Base-by-base conservation (phyloP, 208 protist genomes). In the Zelonia costaricensis region DNA sequence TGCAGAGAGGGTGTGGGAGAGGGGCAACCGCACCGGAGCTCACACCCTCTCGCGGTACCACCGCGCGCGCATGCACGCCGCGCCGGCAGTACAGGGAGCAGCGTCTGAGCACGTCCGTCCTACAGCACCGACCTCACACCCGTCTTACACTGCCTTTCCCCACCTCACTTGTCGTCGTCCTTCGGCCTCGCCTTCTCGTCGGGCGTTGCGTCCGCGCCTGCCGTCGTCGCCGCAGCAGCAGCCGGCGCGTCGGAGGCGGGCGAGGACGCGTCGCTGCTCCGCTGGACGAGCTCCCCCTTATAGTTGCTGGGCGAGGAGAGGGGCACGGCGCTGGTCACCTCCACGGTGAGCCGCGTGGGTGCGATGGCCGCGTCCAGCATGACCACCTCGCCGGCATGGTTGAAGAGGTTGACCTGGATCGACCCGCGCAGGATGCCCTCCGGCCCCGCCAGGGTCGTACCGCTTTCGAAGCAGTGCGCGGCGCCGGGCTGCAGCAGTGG, bases 321-420 rank as follows among this genome's bases (percentile, higher is more conserved):
- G 18, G 44, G 51, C 3, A 40, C 16, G 16, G 55, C 69, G 42
- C 39, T 66, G 5, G 66, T 69, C 56, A 69, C 62, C 69, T 62
- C 54, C 20, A 72, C 61, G 31, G 73, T 68, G 16, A 95, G 63
- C 20, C 80, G 71, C 28, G 84, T 92, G 5, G 90, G 90, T 28
- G 78, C 70, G 25, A 96, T 79, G 0, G 72, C 71, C 1, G 90
- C 74, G 46, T 96, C 90, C 3, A 96, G 72, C 52, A 69, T 74
- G 22, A 82, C 72, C 49, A 84, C 74, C 60, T 86, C 76, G 1
- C 85, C 86, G 3, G 72, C 69, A 35, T 89, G 82, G 59, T 91
- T 85, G 60, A 88, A 90, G 15, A 74, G 69, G 42, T 89, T 88
- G 23, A 97, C 52, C 62, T 97, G 91, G 47, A 97, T 82, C 0